phyloP scores from a whole-genome alignment of 345 rosid species.

The Gossypium sturtianum region DNA sequence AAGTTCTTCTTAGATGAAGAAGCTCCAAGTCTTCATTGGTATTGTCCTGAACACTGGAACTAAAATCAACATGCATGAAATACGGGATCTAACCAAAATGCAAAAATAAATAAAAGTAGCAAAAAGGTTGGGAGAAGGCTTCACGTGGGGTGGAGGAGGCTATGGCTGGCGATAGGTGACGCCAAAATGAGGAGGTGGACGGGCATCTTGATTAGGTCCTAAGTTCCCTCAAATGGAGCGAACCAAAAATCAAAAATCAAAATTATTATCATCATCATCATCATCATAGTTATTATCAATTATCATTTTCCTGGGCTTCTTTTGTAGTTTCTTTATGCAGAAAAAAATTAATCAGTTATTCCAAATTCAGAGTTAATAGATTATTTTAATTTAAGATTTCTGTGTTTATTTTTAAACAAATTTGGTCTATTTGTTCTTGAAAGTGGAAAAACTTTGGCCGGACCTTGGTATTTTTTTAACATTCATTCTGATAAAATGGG shows the following conservation, averaged over 20 bases:
- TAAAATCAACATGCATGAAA: background rate
- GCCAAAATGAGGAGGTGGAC: conserved; percentile 6
- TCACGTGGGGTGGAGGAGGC: conserved; percentile 18
- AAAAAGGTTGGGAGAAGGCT: background rate
- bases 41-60: conserved; percentile 55
- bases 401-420: background rate
- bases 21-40: conserved; percentile 78
- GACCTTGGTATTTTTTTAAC: background rate
- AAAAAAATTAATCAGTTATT: background rate
- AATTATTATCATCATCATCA: too few relatives aligned
- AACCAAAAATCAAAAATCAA: background rate
- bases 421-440: background rate
- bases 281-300: conserved; percentile 10
- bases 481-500: background rate
- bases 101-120: background rate
- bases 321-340: background rate
- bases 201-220: conserved; percentile 44
- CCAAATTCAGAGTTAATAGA: background rate
- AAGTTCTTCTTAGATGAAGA: conserved; percentile 86
- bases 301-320: conserved; percentile 1
- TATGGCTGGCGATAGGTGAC: conserved; percentile 21
- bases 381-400: background rate
- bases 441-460: background rate
- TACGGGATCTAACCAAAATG: too few relatives aligned
- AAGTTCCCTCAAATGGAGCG: conserved; percentile 27